Base-by-base conservation (phyloP, 2,329 filamentous ascomycete species). In the Ceratocystis smalleyi region DNA sequence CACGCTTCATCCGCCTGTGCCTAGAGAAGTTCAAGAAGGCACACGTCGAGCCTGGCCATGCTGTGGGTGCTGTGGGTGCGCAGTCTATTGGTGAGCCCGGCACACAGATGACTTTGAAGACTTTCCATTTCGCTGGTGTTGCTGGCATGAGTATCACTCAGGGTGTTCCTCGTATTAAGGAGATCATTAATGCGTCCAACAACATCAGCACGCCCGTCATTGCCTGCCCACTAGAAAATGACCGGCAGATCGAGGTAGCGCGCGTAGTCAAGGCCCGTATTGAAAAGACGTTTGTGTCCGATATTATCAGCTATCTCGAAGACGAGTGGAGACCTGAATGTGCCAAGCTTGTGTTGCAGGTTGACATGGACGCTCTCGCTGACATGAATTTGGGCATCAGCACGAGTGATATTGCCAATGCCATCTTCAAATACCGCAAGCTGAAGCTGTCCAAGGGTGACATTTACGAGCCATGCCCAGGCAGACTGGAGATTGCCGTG, bases 41-140 rank as follows among this genome's bases (percentile, higher is more conserved):
- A 0, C 89, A 90, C 68, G 89, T 95, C 22, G 91, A 99, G 73
- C 91, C 94, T 12, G 94, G 94, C 2, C 92, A 97, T 71, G 91
- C 94, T 4, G 94, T 99, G 0, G 94, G 94, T 68, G 94, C 94
- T 17, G 91, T 97, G 45, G 94, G 94, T 68, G 94, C 94, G 1
- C 94, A 99, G 74, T 97, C 92, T 1, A 99, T 99, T 70, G 94
- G 94, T 75, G 94, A 99, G 72, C 94, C 94, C 0, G 94, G 94
- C 73, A 99, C 94, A 0, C 94, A 99, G 75, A 99, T 99, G 94
- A 99, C 94, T 0, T 77, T 99, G 68, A 97, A 97, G 77, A 97
- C 94, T 72, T 97, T 97, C 84, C 94, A 97, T 87, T 99, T 99
- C 78, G 94, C 94, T 72, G 94, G 94, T 88, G 94, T 99, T 68